Base-by-base conservation (phyloP, 2,329 filamentous ascomycete species). In the Emydomyces testavorans region DNA sequence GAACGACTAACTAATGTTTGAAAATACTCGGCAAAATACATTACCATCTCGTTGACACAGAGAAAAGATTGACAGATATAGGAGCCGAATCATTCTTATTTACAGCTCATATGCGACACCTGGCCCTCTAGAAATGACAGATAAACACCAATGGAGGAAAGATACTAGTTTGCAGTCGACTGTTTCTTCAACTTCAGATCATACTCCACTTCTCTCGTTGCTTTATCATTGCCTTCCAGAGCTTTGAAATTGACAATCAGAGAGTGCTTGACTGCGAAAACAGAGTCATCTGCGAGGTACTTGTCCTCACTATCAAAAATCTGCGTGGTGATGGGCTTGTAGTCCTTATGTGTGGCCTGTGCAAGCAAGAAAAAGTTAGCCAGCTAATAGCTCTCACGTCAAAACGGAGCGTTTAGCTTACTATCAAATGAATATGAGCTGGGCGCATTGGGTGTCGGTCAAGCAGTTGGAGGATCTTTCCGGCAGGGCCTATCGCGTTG, bases 261-360 rank as follows among this genome's bases (percentile, higher is more conserved):
- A 11, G 71, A 72, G 50, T 79, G 75, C 59, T 79, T 79, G 41
- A 78, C 76, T 0, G 76, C 76, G 54, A 79, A 79, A 0, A 78
- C 76, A 0, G 73, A 70, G 54, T 79, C 76, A 49, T 78, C 69
- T 15, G 68, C 66, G 36, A 85, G 68, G 56, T 84, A 80, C 52
- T 75, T 71, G 62, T 80, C 78, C 52, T 77, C 71, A 49, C 72
- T 69, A 61, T 87, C 83, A 60, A 87, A 90, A 48, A 92, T 79
- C 62, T 92, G 85, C 1, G 84, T 87, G 0, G 81, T 83, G 40
- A 93, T 73, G 0, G 80, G 47, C 18, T 49, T 44, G 21, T 49
- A 49, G 26, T 45, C 47, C 40, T 49, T 45, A 20, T 45, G 38
- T 29, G 23, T 28, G n/a, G 46, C 18, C 46, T 48, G 24, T 2